These are phyloP conservation scores for Allium fistulosum DNA, from an alignment of 106 monocot species.

Conservation along the genomic window DNA sequence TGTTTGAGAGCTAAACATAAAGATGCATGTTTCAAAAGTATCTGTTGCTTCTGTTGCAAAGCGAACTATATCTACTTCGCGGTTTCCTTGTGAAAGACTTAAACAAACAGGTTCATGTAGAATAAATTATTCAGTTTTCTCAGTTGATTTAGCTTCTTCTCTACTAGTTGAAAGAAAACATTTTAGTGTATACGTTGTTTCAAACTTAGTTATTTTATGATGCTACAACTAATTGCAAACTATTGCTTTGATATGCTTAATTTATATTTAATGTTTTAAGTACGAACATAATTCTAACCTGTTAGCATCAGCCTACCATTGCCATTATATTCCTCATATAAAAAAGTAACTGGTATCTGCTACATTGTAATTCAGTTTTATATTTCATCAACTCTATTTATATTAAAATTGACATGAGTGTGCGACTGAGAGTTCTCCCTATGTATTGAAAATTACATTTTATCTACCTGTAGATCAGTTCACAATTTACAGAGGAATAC, in stretches of 20 bases:
- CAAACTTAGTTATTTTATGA: conserved; percentile 1
- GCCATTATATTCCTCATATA: too few species aligned
- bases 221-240: background rate
- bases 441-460: too few species aligned
- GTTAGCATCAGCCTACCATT: too few species aligned
- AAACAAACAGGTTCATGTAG: conserved; percentile 66
- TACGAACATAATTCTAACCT: background rate
- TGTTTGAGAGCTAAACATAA: background rate
- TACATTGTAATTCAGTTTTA: too few species aligned
- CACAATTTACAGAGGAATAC: too few species aligned
- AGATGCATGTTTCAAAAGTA: background rate
- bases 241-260: background rate
- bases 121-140: background rate
- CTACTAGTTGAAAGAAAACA: background rate
- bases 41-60: conserved; percentile 3
- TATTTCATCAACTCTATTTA: too few species aligned
- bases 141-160: background rate
- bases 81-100: conserved; percentile 46
- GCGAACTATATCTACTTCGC: conserved; percentile 29
- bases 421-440: too few species aligned
- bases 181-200: conserved; percentile 1
- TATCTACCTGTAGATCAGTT: too few species aligned
- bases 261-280: background rate
- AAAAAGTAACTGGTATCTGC: too few species aligned
- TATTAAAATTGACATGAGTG: too few species aligned